These are phyloP conservation scores for Pseudopithomyces chartarum DNA, from an alignment of 2,329 filamentous ascomycete genomes.

Conservation along the genomic window DNA sequence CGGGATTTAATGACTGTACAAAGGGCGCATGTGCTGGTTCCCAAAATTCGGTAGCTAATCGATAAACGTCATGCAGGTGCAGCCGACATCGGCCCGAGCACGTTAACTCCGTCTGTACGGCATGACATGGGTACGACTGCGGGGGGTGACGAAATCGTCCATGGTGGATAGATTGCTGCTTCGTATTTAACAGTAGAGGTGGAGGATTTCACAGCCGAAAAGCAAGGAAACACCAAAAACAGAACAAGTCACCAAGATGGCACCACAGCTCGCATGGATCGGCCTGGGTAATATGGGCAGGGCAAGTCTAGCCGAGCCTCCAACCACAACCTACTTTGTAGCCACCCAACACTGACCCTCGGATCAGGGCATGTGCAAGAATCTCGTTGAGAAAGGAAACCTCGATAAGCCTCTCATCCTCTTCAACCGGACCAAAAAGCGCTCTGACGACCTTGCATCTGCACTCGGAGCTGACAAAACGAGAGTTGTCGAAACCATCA, in stretches of 20 bases:
- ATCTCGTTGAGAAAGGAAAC: constrained; percentile 77
- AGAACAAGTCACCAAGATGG: constrained; percentile 34
- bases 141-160: constrained; percentile 1
- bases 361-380: constrained; percentile 53
- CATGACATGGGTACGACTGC: constrained; percentile 2
- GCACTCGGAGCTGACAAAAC: constrained; percentile 66
- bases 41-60: constrained; percentile 18
- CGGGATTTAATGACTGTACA: background rate
- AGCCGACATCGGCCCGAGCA: constrained; percentile 10
- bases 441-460: constrained; percentile 66
- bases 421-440: constrained; percentile 76
- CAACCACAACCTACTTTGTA: too few species aligned
- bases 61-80: constrained; percentile 24
- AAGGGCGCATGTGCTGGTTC: background rate
- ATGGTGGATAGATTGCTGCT: background rate
- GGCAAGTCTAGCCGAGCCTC: constrained; percentile 53
- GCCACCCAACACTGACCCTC: background rate
- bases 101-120: background rate
- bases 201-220: background rate
- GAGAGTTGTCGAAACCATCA: constrained; percentile 66
- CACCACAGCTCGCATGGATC: constrained; percentile 71
- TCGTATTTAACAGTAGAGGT: background rate
- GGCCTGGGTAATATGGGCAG: constrained; percentile 88
- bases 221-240: background rate
- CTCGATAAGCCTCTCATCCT: constrained; percentile 74